These are phyloP conservation scores for Quercus tomentella DNA, from an alignment of 331 rosid genomes.

Conservation along the genomic window DNA sequence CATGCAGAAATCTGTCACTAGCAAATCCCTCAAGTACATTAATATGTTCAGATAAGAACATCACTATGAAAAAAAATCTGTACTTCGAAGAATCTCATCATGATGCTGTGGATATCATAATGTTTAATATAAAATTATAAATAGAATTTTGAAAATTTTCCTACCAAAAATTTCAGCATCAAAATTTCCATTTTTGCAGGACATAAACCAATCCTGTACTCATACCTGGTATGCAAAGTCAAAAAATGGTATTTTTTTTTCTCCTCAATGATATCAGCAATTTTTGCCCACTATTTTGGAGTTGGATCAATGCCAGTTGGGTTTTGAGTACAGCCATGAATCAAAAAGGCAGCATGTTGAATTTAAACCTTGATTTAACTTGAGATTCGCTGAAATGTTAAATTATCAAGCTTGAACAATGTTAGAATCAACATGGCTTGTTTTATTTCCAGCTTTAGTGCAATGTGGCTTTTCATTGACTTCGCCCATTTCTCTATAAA, in stretches of 20 bases:
- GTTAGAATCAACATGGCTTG: no score
- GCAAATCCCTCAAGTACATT: no score
- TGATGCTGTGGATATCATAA: neutral
- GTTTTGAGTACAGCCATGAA: slow-evolving; percentile 99
- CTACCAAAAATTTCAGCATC: neutral
- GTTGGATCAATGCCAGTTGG: slow-evolving; percentile 98
- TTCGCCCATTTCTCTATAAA: no score
- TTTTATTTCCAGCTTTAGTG: no score
- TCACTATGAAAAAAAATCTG: neutral
- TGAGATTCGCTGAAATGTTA: no score
- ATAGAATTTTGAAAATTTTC: neutral
- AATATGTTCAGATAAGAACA: neutral
- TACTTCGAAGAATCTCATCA: neutral
- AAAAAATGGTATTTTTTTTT: slow-evolving; percentile 80
- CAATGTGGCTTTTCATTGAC: no score
- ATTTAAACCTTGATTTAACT: no score
- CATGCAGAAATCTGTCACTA: no score
- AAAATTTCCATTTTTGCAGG: neutral
- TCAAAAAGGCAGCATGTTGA: no score
- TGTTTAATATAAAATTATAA: neutral
- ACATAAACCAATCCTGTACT: neutral
- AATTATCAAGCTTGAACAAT: no score
- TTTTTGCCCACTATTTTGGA: slow-evolving; percentile 83
- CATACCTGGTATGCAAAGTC: slow-evolving; percentile 97
- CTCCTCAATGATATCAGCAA: slow-evolving; percentile 78